Base-by-base conservation (phyloP, 228 moss, liverwort and hornwort species). In the Sphagnum magellanicum region DNA sequence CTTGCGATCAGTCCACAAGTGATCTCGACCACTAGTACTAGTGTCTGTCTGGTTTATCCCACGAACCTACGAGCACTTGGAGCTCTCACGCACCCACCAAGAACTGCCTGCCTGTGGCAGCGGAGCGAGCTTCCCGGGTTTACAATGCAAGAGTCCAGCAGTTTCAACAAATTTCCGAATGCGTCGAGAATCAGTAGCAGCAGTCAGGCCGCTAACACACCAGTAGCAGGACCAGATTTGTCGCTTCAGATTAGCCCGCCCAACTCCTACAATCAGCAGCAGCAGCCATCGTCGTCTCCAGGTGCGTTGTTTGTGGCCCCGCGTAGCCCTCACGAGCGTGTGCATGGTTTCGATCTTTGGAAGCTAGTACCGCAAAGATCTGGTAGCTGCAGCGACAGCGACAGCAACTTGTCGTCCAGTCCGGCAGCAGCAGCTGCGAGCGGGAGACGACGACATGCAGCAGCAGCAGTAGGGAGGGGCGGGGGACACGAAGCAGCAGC, bases 171-270 rank as follows among this genome's bases (percentile, higher is more conserved):
- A 72, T 76, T 50, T 48, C 71, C 81, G 81, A 85, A 70, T 32
- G 32, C 32, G 32, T 32, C 32, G 32, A 32, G 32, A 3, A 32
- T 32, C 32, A 32, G 32, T 1, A 32, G 32, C 32, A 32, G 32
- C 32, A 32, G 32, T 32, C 32, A 3, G 32, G 32, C 3, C 32
- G 32, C 32, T 32, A 32, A 32, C 32, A 32, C 32, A 3, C 32
- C 32, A 32, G 32, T 3, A 32, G 32, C 32, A 32, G 88, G 90
- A 65, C 90, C 90, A 74, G 90, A 95, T 77, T 90, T 95, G 78
- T 87, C 95, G 63, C 85, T 95, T 65, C 90, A 92, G 81, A 92
- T 92, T 78, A 90, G 92, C 85, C 90, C 95, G 65, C 90, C 87
- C 32, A 74, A 71, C 13, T 76, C 70, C 70, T 68, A n/a, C 72